phyloP scores from a whole-genome alignment of 2,329 filamentous ascomycete genomes.

The Hypoxylon sp. region DNA sequence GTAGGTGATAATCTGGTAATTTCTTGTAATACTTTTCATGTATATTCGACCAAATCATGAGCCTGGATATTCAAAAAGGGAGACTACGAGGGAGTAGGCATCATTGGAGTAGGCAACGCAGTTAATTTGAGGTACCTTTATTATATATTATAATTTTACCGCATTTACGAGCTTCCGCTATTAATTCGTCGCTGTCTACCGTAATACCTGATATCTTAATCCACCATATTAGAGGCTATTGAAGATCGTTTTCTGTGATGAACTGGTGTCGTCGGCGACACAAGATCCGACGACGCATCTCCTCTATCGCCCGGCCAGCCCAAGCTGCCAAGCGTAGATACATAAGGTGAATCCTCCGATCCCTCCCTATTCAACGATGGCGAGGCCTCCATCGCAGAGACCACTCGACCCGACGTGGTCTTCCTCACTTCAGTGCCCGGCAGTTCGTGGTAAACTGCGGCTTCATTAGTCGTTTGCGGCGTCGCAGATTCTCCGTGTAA shows the following conservation, averaged over 20 bases:
- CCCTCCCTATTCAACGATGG: constrained; percentile 29
- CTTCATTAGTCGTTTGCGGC: constrained; percentile 29
- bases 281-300: constrained; percentile 42
- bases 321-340: constrained; percentile 45
- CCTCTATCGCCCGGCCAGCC: constrained; percentile 40
- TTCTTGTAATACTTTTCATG: background rate
- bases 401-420: constrained; percentile 21
- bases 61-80: constrained; percentile 5
- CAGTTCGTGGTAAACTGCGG: constrained; percentile 46
- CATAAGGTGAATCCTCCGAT: constrained; percentile 42
- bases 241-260: background rate
- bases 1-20: constrained; percentile 25
- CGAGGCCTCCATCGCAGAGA: constrained; percentile 27
- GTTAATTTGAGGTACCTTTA: background rate
- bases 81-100: background rate
- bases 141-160: background rate
- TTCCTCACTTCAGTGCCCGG: constrained; percentile 39
- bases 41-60: background rate
- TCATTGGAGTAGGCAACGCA: background rate
- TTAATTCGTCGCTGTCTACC: background rate
- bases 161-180: too few relatives aligned
- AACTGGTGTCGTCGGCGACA: constrained; percentile 46
- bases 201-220: background rate
- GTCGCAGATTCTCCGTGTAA: constrained; percentile 27
- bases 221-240: background rate